Percentiles rank a stretch among this genome's conserved stretches.
phyloP scores from a whole-genome alignment of 2,329 filamentous ascomycete genomes.

The Macroventuria anomochaeta region DNA sequence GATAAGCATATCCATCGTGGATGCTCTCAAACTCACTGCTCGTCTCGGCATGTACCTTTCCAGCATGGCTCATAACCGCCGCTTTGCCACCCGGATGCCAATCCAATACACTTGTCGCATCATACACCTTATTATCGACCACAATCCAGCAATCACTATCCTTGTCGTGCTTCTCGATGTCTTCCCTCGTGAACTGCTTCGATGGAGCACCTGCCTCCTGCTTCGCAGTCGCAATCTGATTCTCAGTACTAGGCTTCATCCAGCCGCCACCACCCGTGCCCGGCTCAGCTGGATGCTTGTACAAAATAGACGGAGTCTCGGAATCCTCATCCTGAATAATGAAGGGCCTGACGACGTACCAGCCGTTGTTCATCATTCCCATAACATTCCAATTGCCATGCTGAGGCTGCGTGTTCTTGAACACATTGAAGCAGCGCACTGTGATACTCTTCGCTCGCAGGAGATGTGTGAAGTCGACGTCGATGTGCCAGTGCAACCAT shows the following conservation, averaged over 20 bases:
- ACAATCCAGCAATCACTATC: conserved; percentile 64
- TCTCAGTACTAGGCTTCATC: conserved; percentile 59
- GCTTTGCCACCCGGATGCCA: conserved; percentile 65
- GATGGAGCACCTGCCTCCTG: conserved; percentile 54
- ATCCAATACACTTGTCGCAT: conserved; percentile 66
- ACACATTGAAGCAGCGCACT: conserved; percentile 58
- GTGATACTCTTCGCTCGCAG: conserved; percentile 52
- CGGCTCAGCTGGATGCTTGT: conserved; percentile 50
- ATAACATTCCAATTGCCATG: conserved; percentile 57
- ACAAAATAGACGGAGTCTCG: conserved; percentile 34
- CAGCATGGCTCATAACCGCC: conserved; percentile 58
- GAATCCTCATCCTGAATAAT: conserved; percentile 45
- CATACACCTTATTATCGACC: conserved; percentile 68
- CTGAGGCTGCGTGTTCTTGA: conserved; percentile 60
- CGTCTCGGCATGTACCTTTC: conserved; percentile 58
- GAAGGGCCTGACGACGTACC: conserved; percentile 55
- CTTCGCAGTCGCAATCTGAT: conserved; percentile 54
- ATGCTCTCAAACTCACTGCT: conserved; percentile 59
- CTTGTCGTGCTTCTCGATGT: conserved; percentile 55
- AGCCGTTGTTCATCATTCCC: conserved; percentile 64
- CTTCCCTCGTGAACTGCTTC: conserved; percentile 60
- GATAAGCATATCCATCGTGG: conserved; percentile 59
- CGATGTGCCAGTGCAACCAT: conserved; percentile 61
- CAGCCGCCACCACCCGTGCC: conserved; percentile 56
- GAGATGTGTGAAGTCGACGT: conserved; percentile 55